Percentiles rank a stretch among this genome's conserved stretches.
These are phyloP conservation scores for Cucumis hystrix DNA, from an alignment of 306 rosid species.

Conservation along the genomic window DNA sequence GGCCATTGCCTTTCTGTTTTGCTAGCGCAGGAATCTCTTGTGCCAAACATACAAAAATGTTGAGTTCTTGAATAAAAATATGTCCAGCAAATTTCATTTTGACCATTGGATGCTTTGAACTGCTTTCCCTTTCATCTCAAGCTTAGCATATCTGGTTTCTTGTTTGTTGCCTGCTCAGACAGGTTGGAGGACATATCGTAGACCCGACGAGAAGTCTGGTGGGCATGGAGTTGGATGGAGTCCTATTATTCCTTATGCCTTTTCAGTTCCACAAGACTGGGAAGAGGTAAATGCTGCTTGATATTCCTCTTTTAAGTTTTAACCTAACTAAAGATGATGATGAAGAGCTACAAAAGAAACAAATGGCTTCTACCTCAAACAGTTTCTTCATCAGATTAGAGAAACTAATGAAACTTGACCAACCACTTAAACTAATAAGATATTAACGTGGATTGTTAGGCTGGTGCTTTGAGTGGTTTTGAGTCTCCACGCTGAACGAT, in stretches of 20 bases:
- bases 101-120: not conserved
- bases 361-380: no score
- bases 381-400: not conserved
- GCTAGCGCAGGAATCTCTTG: not conserved
- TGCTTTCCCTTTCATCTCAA: not conserved
- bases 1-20: not conserved
- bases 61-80: not conserved
- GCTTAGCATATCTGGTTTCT: slow-evolving; percentile 1
- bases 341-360: not conserved
- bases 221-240: slow-evolving; percentile 99
- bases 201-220: slow-evolving; percentile 98
- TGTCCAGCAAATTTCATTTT: not conserved
- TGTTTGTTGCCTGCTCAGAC: slow-evolving; percentile 55
- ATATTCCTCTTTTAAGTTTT: not conserved
- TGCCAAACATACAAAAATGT: not conserved
- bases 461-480: not conserved
- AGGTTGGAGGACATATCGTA: slow-evolving; percentile 99
- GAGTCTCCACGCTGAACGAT: not conserved
- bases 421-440: not conserved
- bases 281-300: slow-evolving; percentile 51
- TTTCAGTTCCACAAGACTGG: slow-evolving; percentile 85
- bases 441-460: not conserved
- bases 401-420: not conserved
- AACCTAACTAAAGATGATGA: not conserved
- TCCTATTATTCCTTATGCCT: slow-evolving; percentile 84